phyloP scores from a whole-genome alignment of 257 asterid species.

The Coffea eugenioides region DNA sequence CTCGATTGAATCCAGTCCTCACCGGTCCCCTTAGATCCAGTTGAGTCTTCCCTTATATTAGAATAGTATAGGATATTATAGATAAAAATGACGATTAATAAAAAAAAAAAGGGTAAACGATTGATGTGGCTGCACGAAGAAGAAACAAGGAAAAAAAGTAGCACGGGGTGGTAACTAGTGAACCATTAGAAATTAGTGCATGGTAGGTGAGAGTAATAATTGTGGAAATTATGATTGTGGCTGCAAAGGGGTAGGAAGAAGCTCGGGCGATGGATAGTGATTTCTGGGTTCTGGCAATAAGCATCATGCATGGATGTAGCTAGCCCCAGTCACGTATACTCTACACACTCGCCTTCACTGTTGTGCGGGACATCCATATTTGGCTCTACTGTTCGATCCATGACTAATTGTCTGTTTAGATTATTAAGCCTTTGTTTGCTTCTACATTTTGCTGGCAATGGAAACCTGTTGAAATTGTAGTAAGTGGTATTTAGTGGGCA shows the following conservation, averaged over 20 bases:
- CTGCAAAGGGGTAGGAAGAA: neutral
- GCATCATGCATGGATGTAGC: no score
- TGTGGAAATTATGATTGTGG: neutral
- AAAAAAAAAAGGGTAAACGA: no score
- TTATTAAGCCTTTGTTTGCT: neutral
- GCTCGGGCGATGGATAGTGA: no score
- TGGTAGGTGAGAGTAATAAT: constrained; percentile 16
- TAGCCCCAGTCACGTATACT: no score
- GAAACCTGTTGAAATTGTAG: neutral
- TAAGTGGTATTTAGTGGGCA: neutral
- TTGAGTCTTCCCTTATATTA: no score
- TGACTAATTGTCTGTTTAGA: neutral
- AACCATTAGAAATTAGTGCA: neutral
- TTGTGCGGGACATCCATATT: neutral
- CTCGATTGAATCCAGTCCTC: no score
- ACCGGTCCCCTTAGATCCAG: no score
- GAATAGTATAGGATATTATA: no score
- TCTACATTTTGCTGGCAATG: neutral
- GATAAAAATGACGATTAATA: no score
- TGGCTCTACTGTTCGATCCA: neutral
- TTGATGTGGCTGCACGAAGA: no score
- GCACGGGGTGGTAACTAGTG: neutral
- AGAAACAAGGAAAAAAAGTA: no score
- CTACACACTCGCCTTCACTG: no score
- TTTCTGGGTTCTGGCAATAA: neutral